Conservation (phyloP, 768 basidiomycete species). For the Leucocoprinus sp. region DNA sequence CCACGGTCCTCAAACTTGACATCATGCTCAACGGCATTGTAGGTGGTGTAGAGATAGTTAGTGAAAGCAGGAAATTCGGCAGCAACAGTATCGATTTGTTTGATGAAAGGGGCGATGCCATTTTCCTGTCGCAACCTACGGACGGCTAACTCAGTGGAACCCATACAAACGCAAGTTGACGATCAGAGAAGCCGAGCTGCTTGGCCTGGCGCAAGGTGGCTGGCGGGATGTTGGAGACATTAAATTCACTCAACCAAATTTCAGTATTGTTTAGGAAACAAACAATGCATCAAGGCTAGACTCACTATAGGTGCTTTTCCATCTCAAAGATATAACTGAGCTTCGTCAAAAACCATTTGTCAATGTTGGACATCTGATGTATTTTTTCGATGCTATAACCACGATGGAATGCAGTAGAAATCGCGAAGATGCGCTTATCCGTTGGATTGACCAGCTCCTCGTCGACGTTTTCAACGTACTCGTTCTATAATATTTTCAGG, state of each 20-base stretch:
- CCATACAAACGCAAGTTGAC: constrained; percentile 79
- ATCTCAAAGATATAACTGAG: constrained; percentile 78
- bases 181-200: constrained; percentile 93
- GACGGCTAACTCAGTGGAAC: constrained; percentile 89
- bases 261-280: not conserved
- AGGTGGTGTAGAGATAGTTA: constrained; percentile 97
- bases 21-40: constrained; percentile 95
- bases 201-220: constrained; percentile 74
- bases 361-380: constrained; percentile 97
- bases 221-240: constrained; percentile 53
- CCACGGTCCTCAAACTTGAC: constrained; percentile 84
- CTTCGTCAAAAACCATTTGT: constrained; percentile 96
- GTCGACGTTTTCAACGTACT: constrained; percentile 84
- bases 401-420: constrained; percentile 86
- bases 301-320: constrained; percentile 71
- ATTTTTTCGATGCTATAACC: constrained; percentile 95
- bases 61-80: constrained; percentile 99
- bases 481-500: constrained; percentile 45
- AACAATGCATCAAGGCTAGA: constrained; percentile 14
- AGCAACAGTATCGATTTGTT: constrained; percentile 98
- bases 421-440: constrained; percentile 95
- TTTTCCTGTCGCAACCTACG: constrained; percentile 82
- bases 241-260: constrained; percentile 40
- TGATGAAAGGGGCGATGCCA: constrained; percentile 83
- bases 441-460: constrained; percentile 91